Evolutionary conservation across 1,284 basidiomycete genomes (phyloP).

Genomic region (Flammula alnicola): DNA sequence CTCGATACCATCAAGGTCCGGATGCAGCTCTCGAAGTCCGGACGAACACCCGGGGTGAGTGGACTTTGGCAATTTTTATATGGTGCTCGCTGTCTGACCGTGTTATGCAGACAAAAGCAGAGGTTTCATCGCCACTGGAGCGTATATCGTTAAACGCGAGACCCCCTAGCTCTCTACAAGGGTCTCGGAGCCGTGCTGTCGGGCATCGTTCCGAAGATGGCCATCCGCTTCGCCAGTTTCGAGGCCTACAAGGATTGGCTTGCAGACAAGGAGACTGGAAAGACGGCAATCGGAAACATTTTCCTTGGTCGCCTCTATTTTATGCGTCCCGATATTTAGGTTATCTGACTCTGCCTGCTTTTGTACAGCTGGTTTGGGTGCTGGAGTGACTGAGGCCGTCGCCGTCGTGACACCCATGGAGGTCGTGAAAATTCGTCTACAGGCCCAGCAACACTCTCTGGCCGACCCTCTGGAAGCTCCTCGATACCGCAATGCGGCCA

Average conservation of each 20-base stretch:
- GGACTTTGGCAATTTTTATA: background rate
- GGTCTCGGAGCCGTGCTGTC: conserved; percentile 97
- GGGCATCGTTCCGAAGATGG: conserved; percentile 99
- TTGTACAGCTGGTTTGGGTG: conserved; percentile 83
- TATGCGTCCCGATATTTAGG: background rate
- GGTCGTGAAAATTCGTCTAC: conserved; percentile 97
- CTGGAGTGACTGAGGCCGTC: conserved; percentile 94
- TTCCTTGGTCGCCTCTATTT: conserved; percentile 70
- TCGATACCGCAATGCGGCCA: conserved; percentile 96
- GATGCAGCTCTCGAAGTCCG: conserved; percentile 93
- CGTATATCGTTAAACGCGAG: conserved; percentile 89
- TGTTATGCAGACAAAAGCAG: conserved; percentile 79
- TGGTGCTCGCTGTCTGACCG: background rate
- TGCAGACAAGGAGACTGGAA: conserved; percentile 76
- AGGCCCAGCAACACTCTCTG: conserved; percentile 97
- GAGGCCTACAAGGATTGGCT: conserved; percentile 92
- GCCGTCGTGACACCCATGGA: conserved; percentile 98
- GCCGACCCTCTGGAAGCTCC: conserved; percentile 95
- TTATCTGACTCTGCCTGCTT: conserved; percentile 13
- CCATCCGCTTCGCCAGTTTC: conserved; percentile 97
- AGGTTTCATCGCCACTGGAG: conserved; percentile 92
- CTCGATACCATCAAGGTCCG: conserved; percentile 98
- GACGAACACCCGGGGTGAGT: conserved; percentile 79
- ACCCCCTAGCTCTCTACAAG: conserved; percentile 98
- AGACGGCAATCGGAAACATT: conserved; percentile 75